Base-by-base conservation (phyloP, 306 rosid genomes). In the Malus sieversii region DNA sequence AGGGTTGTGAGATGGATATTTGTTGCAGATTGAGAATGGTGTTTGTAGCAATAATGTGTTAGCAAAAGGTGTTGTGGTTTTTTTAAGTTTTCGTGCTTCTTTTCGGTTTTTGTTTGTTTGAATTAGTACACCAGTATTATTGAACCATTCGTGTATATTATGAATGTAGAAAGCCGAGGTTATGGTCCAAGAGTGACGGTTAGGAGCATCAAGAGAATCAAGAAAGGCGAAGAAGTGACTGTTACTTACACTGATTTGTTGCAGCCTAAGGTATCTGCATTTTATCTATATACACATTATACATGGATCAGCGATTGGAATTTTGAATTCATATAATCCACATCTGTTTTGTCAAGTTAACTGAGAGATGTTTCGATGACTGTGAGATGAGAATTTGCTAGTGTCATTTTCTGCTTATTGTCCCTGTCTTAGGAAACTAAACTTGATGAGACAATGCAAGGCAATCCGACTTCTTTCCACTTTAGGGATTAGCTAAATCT, bases 201-300 rank as follows among this genome's bases (percentile, higher is more conserved):
- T 45, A 87, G 97, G 83, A 93, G 97, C 83, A 87, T 89, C 82
- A 93, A 86, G 86, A 87, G 81, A 77, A 93, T 93, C 19, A 82
- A 30, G 80, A 82, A 80, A 74, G 93, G 90, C 52, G 90, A 91
- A 57, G 89, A 89, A 74, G 89, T 91, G 14, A 91, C 97, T 70
- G 83, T 93, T 20, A 79, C 97, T 27, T 91, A 93, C 74, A 88
- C 92, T 6, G 97, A 93, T 76, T 83, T 91, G 74, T 79, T 91
- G 85, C 97, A 86, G 79, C 83, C 97, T 58, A 91, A 87, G 90
- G 97, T 93, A 76, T 68, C 46, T 6, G 57, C 44, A 5, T 6
- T 27, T 68, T 23, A 10, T 48, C 40, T 27, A 3, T 16, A 7
- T 8, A 14, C 19, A 9, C 11, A 14, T 4, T 23, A 25, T 29